These are phyloP conservation scores for Leishmania martiniquensis DNA, from an alignment of 208 protist genomes.

Conservation along the genomic window DNA sequence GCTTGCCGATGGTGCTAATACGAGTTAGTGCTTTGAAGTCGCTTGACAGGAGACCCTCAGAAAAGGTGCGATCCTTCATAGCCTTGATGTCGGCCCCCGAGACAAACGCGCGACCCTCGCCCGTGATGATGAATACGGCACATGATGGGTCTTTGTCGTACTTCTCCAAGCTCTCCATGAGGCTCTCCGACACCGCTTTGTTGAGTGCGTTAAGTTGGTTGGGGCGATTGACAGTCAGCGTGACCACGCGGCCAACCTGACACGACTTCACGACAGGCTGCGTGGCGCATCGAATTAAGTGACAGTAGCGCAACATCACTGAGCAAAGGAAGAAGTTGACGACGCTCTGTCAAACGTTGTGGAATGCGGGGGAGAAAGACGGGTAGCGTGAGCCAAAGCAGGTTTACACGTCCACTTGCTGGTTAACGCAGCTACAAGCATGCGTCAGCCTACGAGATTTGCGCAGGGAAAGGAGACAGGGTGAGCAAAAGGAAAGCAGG, in stretches of 20 bases:
- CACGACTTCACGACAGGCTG: constrained; percentile 58
- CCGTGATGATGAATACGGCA: constrained; percentile 92
- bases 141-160: constrained; percentile 87
- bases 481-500: neutral
- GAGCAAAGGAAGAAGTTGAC: neutral
- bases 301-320: constrained; percentile 49
- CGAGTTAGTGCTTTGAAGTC: constrained; percentile 72
- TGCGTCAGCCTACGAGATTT: neutral
- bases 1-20: constrained; percentile 69
- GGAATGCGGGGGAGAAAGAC: neutral
- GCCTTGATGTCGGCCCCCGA: constrained; percentile 97
- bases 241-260: constrained; percentile 68
- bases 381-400: neutral
- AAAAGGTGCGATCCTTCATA: constrained; percentile 83
- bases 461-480: neutral
- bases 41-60: constrained; percentile 76
- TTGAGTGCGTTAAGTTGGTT: constrained; percentile 96
- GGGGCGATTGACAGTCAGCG: constrained; percentile 93
- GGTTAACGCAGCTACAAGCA: neutral
- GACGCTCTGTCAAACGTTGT: neutral
- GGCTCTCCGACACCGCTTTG: constrained; percentile 66
- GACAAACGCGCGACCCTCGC: constrained; percentile 94
- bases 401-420: neutral
- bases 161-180: constrained; percentile 70
- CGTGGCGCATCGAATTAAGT: constrained; percentile 39